Conservation (phyloP, 2,329 filamentous ascomycete species). For the Colletotrichum sp. region DNA sequence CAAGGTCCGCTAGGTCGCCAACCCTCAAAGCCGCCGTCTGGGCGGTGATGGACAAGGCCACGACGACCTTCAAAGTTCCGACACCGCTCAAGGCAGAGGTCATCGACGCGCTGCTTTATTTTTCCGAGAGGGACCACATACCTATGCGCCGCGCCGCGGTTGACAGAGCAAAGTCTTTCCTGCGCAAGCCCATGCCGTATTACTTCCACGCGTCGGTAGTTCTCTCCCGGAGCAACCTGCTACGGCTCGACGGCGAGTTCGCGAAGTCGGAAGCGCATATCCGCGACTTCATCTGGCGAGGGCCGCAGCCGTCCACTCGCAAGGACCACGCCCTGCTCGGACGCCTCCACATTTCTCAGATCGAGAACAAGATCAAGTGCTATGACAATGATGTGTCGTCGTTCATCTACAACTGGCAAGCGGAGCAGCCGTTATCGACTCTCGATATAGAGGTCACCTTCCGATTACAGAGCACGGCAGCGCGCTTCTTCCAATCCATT, state of each 20-base stretch:
- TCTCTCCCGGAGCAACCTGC: constrained; percentile 35
- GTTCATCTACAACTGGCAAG: constrained; percentile 35
- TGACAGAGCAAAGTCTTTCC: constrained; percentile 25
- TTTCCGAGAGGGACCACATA: constrained; percentile 34
- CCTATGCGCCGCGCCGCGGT: constrained; percentile 28
- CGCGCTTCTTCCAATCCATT: constrained; percentile 36
- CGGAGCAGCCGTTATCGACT: constrained; percentile 29
- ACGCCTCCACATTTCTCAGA: constrained; percentile 36
- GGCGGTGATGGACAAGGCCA: constrained; percentile 27
- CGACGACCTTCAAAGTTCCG: constrained; percentile 16
- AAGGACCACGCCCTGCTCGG: constrained; percentile 33
- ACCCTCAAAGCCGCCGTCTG: constrained; percentile 30
- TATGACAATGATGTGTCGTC: constrained; percentile 33
- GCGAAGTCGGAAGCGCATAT: constrained; percentile 29
- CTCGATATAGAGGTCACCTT: constrained; percentile 38
- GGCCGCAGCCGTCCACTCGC: constrained; percentile 20
- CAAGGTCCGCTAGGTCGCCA: constrained; percentile 21
- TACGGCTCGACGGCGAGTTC: constrained; percentile 30
- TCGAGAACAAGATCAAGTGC: constrained; percentile 38
- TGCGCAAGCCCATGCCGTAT: constrained; percentile 33
- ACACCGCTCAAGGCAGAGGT: constrained; percentile 21
- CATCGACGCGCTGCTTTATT: constrained; percentile 34
- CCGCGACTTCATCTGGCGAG: constrained; percentile 26
- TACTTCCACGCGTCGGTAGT: constrained; percentile 34
- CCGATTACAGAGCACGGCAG: constrained; percentile 34